Evolutionary conservation across 169 alveolate genomes (phyloP).

Genomic region (Plasmodium sp.): DNA sequence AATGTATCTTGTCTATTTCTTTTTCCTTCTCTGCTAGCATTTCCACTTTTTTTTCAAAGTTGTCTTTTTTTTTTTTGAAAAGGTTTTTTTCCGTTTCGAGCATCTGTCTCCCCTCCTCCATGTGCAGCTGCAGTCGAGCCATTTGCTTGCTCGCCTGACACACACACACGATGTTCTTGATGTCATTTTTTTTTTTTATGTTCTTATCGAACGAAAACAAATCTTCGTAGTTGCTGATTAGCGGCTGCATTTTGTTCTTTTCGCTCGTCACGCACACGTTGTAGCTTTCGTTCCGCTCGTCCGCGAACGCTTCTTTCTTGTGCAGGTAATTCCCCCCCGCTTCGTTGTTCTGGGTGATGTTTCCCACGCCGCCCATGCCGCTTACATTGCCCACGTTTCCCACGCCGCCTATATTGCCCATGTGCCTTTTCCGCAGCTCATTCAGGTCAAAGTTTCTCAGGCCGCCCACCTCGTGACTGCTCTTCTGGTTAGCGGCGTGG

Average conservation of each 20-base stretch:
- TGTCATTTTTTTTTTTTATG: conserved; percentile 41
- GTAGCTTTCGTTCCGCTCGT: conserved; percentile 34
- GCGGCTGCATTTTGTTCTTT: conserved; percentile 12
- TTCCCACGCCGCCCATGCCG: neutral
- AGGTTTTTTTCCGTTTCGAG: conserved; percentile 69
- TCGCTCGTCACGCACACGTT: conserved; percentile 9
- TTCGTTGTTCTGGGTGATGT: conserved; percentile 2
- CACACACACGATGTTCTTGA: conserved; percentile 66
- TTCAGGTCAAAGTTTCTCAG: conserved; percentile 29
- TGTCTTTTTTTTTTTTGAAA: conserved; percentile 57
- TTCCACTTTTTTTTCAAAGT: conserved; percentile 69
- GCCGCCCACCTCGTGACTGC: conserved; percentile 5
- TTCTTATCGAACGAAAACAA: conserved; percentile 30
- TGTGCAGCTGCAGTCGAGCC: conserved; percentile 73
- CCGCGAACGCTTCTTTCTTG: neutral
- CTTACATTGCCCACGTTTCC: too few relatives aligned
- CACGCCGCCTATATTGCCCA: neutral
- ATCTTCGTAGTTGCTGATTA: conserved; percentile 45
- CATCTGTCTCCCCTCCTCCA: conserved; percentile 70
- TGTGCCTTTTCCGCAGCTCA: conserved; percentile 31
- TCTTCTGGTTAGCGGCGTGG: neutral
- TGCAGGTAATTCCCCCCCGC: neutral
- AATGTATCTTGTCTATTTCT: conserved; percentile 67
- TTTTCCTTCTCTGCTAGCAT: conserved; percentile 71
- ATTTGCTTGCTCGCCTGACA: conserved; percentile 73